Percentiles rank a stretch among this genome's conserved stretches.
Conservation (phyloP, 495 filamentous ascomycete genomes). For the Hypoxylon perforatum region DNA sequence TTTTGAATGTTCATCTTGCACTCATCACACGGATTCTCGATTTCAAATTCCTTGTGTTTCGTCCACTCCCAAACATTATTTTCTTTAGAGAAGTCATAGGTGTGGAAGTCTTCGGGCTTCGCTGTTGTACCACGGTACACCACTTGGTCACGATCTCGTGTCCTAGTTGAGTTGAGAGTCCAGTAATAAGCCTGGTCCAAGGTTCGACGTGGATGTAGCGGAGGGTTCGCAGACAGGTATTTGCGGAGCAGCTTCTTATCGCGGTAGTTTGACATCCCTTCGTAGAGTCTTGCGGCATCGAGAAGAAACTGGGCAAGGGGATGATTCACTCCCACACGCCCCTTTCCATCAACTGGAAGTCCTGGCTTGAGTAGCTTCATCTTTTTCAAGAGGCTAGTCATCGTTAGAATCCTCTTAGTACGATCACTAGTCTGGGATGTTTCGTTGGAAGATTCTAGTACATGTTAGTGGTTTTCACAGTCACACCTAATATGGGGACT, state of each 20-base stretch:
- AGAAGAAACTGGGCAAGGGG: slow-evolving; percentile 49
- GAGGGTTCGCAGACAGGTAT: slow-evolving; percentile 65
- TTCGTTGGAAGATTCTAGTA: too few relatives aligned
- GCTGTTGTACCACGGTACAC: slow-evolving; percentile 65
- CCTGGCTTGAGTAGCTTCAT: slow-evolving; percentile 1
- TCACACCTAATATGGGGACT: too few relatives aligned
- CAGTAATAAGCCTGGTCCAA: slow-evolving; percentile 77
- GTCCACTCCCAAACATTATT: slow-evolving; percentile 18
- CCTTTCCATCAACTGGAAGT: slow-evolving; percentile 22
- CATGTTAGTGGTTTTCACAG: too few relatives aligned
- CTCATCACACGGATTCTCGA: slow-evolving; percentile 32
- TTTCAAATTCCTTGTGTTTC: slow-evolving; percentile 18
- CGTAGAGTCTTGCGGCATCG: slow-evolving; percentile 51
- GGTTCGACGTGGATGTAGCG: slow-evolving; percentile 72
- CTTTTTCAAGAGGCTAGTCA: slow-evolving; percentile 22
- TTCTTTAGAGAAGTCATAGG: slow-evolving; percentile 7
- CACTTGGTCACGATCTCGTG: slow-evolving; percentile 74
- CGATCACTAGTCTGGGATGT: not conserved
- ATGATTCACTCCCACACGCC: slow-evolving; percentile 46
- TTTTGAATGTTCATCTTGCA: slow-evolving; percentile 52
- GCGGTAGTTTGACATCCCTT: slow-evolving; percentile 53
- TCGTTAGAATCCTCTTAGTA: slow-evolving; percentile 15
- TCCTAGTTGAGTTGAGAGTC: slow-evolving; percentile 67
- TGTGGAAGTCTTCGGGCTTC: slow-evolving; percentile 41
- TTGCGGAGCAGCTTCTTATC: slow-evolving; percentile 71